Evolutionary conservation across 305 asterid species (phyloP).

Genomic region (Solanum chacoense): DNA sequence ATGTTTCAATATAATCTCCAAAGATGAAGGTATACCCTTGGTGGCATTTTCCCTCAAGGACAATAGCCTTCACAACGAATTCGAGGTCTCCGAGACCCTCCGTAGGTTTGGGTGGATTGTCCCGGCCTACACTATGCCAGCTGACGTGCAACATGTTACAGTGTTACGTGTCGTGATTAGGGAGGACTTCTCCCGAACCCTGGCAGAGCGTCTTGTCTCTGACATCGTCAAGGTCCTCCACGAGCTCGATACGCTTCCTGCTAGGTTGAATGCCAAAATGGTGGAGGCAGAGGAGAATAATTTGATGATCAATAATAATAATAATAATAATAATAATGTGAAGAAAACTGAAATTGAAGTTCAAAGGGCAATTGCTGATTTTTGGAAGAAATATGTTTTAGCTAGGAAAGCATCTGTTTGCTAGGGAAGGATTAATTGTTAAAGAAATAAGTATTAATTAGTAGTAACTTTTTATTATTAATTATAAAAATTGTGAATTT

Average conservation of each 20-base stretch:
- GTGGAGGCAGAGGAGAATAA: not conserved
- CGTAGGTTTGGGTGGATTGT: conserved; percentile 50
- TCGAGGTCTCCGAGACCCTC: conserved; percentile 34
- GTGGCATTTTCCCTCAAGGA: conserved; percentile 50
- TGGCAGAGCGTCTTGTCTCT: conserved; percentile 33
- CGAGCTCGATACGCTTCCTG: conserved; percentile 26
- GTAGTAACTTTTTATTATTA: not conserved
- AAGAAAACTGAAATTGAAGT: conserved; percentile 28
- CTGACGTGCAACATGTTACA: conserved; percentile 26
- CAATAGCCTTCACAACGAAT: conserved; percentile 30
- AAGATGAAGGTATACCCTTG: conserved; percentile 36
- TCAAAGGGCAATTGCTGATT: conserved; percentile 36
- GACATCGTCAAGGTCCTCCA: conserved; percentile 33
- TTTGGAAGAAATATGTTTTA: conserved; percentile 37
- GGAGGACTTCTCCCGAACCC: conserved; percentile 39
- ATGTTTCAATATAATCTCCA: conserved; percentile 39
- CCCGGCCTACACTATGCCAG: conserved; percentile 49
- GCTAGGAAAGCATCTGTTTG: conserved; percentile 15
- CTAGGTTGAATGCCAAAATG: conserved; percentile 19
- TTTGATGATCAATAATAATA: not conserved
- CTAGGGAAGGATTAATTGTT: not conserved
- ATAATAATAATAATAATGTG: not conserved
- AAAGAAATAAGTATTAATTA: not conserved
- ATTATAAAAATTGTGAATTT: not conserved
- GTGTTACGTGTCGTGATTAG: conserved; percentile 43